phyloP scores from a whole-genome alignment of 306 rosid species.

The Acacia crassicarpa region DNA sequence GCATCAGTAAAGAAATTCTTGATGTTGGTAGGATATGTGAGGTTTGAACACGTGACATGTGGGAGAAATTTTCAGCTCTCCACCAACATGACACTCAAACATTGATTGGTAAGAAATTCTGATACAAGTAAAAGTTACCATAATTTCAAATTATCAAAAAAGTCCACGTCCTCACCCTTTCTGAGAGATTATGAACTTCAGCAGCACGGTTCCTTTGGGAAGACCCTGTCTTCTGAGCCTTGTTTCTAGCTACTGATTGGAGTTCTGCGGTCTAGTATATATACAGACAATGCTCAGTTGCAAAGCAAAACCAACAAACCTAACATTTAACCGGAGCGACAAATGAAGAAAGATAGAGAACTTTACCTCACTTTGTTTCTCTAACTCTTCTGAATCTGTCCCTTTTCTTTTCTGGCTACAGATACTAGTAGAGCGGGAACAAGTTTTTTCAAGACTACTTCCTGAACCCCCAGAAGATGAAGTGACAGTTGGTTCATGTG shows the following conservation, averaged over 20 bases:
- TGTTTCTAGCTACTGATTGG: slow-evolving; percentile 56
- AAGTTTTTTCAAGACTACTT: slow-evolving; percentile 54
- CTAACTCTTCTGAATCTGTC: slow-evolving; percentile 64
- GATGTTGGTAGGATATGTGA: too few relatives aligned
- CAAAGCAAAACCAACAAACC: not conserved
- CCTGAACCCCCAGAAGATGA: slow-evolving; percentile 84
- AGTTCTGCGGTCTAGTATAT: slow-evolving; percentile 56
- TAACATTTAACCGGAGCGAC: slow-evolving; percentile 5
- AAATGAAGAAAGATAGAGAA: slow-evolving; percentile 3
- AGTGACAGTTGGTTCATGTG: slow-evolving; percentile 54
- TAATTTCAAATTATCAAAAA: slow-evolving; percentile 20
- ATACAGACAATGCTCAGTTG: slow-evolving; percentile 10
- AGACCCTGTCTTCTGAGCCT: slow-evolving; percentile 54
- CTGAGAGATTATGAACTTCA: slow-evolving; percentile 89
- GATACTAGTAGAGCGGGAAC: slow-evolving; percentile 52
- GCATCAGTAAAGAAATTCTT: slow-evolving; percentile 26
- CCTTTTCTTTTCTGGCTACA: slow-evolving; percentile 66
- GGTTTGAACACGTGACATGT: too few relatives aligned
- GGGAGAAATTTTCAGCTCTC: too few relatives aligned
- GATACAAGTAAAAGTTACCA: not conserved
- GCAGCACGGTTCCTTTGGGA: slow-evolving; percentile 72
- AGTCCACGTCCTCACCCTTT: slow-evolving; percentile 56
- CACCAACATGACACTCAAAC: too few relatives aligned
- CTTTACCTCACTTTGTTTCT: slow-evolving; percentile 80
- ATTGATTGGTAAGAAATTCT: slow-evolving; percentile 19